A percentile compares a stretch with the other conserved stretches of the same genome.
These are phyloP conservation scores for Phytophthora nicotianae DNA, from an alignment of 352 stramenopile species.

Conservation along the genomic window DNA sequence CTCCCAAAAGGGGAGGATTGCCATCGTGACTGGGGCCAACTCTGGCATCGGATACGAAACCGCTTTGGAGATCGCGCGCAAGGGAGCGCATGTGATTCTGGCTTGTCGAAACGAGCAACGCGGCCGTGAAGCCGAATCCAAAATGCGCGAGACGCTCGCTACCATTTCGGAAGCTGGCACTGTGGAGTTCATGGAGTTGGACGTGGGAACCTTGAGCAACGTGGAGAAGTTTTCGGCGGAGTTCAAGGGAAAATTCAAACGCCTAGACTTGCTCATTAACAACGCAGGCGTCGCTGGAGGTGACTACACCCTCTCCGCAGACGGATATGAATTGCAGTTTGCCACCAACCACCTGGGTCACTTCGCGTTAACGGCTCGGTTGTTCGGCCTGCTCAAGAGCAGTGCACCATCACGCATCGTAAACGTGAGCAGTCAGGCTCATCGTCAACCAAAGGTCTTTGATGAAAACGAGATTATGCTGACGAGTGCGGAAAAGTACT, in stretches of 20 bases:
- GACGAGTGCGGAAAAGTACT: not conserved
- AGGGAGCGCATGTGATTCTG: slow-evolving; percentile 42
- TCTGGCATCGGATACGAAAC: slow-evolving; percentile 50
- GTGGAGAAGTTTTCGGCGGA: slow-evolving; percentile 42
- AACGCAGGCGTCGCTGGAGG: slow-evolving; percentile 60
- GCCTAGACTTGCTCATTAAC: slow-evolving; percentile 65
- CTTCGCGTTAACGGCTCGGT: slow-evolving; percentile 50
- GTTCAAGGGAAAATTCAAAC: slow-evolving; percentile 29
- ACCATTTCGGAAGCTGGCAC: slow-evolving; percentile 6
- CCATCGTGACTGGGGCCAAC: slow-evolving; percentile 49
- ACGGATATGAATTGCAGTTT: slow-evolving; percentile 62
- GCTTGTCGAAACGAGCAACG: slow-evolving; percentile 37
- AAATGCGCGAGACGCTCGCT: slow-evolving; percentile 13
- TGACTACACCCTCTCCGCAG: slow-evolving; percentile 30
- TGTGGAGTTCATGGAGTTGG: slow-evolving; percentile 51
- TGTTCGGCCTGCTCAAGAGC: slow-evolving; percentile 42
- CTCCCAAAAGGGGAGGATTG: slow-evolving; percentile 27
- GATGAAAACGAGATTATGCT: not conserved
- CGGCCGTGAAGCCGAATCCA: slow-evolving; percentile 18
- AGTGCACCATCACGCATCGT: slow-evolving; percentile 39
- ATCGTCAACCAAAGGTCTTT: slow-evolving; percentile 17
- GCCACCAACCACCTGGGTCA: slow-evolving; percentile 68
- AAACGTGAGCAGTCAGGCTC: slow-evolving; percentile 44
- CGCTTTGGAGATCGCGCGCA: slow-evolving; percentile 36
- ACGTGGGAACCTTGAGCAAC: slow-evolving; percentile 44